Evolutionary conservation across 108 stramenopile species (phyloP).

Genomic region (Skeletonema tropicum): DNA sequence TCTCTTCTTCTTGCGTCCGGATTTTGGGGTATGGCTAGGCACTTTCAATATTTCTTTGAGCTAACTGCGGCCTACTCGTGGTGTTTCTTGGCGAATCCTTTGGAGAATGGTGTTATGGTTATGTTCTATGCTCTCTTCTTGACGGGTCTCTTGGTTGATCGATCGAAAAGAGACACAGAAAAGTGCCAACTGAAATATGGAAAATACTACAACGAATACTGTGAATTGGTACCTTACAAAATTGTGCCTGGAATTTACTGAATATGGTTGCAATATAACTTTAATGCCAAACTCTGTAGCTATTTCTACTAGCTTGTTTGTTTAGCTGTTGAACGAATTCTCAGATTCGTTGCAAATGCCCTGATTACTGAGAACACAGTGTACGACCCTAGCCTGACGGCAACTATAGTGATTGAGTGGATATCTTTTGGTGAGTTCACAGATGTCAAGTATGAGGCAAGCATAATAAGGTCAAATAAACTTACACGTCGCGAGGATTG

Average conservation of each 20-base stretch:
- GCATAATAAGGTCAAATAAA: background rate
- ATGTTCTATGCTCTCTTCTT: constrained; percentile 95
- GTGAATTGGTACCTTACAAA: constrained; percentile 86
- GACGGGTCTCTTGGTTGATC: constrained; percentile 92
- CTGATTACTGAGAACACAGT: background rate
- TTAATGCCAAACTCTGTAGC: background rate
- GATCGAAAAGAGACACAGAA: constrained; percentile 95
- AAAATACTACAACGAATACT: constrained; percentile 95
- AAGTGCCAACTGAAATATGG: constrained; percentile 96
- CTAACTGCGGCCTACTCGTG: constrained; percentile 92
- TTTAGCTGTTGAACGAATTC: background rate
- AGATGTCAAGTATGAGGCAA: background rate
- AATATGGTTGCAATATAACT: background rate
- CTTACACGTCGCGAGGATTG: constrained; percentile 66
- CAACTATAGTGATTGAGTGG: background rate
- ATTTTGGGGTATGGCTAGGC: constrained; percentile 94
- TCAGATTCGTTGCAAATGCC: constrained; percentile 2
- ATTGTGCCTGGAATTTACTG: constrained; percentile 79
- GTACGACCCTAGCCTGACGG: constrained; percentile 1
- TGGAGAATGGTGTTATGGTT: constrained; percentile 64
- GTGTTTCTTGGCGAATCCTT: constrained; percentile 80
- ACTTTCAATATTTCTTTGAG: constrained; percentile 98
- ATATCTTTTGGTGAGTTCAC: background rate
- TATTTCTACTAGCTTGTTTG: background rate
- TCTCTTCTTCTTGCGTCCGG: constrained; percentile 85